Evolutionary conservation across 2,329 filamentous ascomycete genomes (phyloP), one percentile per base, ranked within the genome.

Genomic region (Aureobasidium sp.): DNA sequence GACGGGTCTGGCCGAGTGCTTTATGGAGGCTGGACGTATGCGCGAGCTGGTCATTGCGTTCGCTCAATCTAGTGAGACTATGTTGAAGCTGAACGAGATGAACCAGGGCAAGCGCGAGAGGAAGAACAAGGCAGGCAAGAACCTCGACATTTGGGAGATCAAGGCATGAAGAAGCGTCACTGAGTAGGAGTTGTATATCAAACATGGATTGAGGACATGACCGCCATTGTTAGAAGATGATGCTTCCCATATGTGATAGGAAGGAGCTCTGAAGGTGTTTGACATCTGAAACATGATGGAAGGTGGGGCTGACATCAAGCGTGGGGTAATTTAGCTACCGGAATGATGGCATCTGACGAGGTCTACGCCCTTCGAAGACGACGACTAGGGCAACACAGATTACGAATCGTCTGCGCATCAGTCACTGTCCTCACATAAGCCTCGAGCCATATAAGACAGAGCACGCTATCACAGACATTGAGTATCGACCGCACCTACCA

Each of bases 11-110:
- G 70, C 74, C 22, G 68, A 70, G 29, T 65, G 69, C 33, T 75
- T 80, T 58, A 50, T 75, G 37, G 61, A 73, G 47, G 74, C 75
- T 1, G 72, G 73, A 1, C 65, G 76, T 33, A 78, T 80, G 77
- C 68, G 70, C 24, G 76, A 79, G 68, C 68, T 80, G 19, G 73
- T 80, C 27, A 68, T 71, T 70, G 83, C 83, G 12, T 86, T 97
- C 71, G 91, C 93, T 1, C 80, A 85, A 57, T 87, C 86, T 61
- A 91, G 89, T 74, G 89, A 90, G 74, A 85, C 87, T 2, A 83
- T 89, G 76, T 71, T 86, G 62, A 75, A 78, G 48, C 74, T 83
- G 31, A 78, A 76, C 56, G 75, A 75, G 47, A 68, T 69, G 62
- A 70, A 69, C n/a, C 70, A 73, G 65, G 75, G 73, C 67, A 72